Conservation (phyloP, 2,329 filamentous ascomycete genomes). For the Cladosporium sp. region DNA sequence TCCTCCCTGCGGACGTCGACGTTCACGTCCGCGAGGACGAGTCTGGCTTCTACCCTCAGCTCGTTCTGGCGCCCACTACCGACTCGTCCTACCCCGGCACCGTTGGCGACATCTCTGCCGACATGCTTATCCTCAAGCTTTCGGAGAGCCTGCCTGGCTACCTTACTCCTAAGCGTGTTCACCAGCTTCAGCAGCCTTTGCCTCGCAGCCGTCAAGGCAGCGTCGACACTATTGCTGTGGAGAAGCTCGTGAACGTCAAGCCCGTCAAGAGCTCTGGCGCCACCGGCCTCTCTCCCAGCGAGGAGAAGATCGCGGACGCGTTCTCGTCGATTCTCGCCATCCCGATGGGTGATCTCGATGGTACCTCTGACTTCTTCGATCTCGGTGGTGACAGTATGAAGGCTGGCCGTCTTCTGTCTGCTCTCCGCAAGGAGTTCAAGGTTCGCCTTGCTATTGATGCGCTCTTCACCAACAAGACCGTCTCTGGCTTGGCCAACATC, state of each 20-base stretch:
- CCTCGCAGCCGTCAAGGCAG: slow-evolving; percentile 20
- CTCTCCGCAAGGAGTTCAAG: slow-evolving; percentile 45
- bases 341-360: slow-evolving; percentile 33
- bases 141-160: slow-evolving; percentile 23
- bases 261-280: background rate
- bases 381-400: slow-evolving; percentile 50
- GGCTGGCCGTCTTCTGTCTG: slow-evolving; percentile 48
- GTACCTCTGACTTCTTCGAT: slow-evolving; percentile 45
- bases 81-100: slow-evolving; percentile 5
- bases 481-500: slow-evolving; percentile 32
- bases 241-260: slow-evolving; percentile 13
- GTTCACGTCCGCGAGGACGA: slow-evolving; percentile 21
- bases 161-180: slow-evolving; percentile 23
- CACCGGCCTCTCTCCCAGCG: slow-evolving; percentile 21
- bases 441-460: slow-evolving; percentile 46
- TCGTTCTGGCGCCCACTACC: slow-evolving; percentile 30
- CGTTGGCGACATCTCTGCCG: slow-evolving; percentile 9
- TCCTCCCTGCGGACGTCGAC: slow-evolving; percentile 19
- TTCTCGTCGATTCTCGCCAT: slow-evolving; percentile 44
- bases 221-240: slow-evolving; percentile 18
- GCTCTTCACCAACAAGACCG: slow-evolving; percentile 46
- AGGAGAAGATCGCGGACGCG: slow-evolving; percentile 38
- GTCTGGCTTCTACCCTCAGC: slow-evolving; percentile 26
- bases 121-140: slow-evolving; percentile 17
- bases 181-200: slow-evolving; percentile 23